Base-by-base conservation (phyloP, 1,284 basidiomycete species). In the Pholiota adiposa region DNA sequence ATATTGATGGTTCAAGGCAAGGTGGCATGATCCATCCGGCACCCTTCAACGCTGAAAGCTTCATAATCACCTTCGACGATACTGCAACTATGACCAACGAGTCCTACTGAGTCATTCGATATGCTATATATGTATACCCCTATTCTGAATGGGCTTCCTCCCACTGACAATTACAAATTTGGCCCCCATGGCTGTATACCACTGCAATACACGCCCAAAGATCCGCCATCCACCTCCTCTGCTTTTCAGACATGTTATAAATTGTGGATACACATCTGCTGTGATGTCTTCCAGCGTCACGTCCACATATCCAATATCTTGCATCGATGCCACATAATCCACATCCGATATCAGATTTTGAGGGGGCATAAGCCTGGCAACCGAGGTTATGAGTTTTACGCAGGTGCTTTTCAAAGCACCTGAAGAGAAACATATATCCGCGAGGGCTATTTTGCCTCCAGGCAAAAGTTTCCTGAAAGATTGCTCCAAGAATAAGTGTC, bases 221-320 rank as follows among this genome's bases (percentile, higher is more conserved):
- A 79, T n/a, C 64, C 69, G 70, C 81, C 81, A 83, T n/a, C 73
- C 72, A 14, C 70, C 46, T 4, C 81, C 82, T 55, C 78, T 73
- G 14, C 60, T 63, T 51, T 72, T 73, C 38, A 91, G 67, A 67
- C 88, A 87, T 8, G 48, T 38, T 1, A 77, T 72, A 66, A 91
- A 87, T 0, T 82, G 80, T 31, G 83, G 81, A 70, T 87, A 90
- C 11, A 91, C 89, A 58, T 83, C 72, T 12, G 73, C 59, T 23
- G 81, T 84, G 61, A 90, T 83, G 68, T 91, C 87, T 67, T 89
- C 81, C 21, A 90, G 51, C 14, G 70, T 59, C 12, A 90, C 77
- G 63, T 86, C 79, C 2, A 69, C 72, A 67, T 80, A 92, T 1
- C 89, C 89, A 33, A 85, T 74, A 6, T 70, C 59, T 48, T 76